These are phyloP conservation scores for Colletotrichum spaethianum DNA, from an alignment of 2,329 filamentous ascomycete genomes.

Conservation along the genomic window DNA sequence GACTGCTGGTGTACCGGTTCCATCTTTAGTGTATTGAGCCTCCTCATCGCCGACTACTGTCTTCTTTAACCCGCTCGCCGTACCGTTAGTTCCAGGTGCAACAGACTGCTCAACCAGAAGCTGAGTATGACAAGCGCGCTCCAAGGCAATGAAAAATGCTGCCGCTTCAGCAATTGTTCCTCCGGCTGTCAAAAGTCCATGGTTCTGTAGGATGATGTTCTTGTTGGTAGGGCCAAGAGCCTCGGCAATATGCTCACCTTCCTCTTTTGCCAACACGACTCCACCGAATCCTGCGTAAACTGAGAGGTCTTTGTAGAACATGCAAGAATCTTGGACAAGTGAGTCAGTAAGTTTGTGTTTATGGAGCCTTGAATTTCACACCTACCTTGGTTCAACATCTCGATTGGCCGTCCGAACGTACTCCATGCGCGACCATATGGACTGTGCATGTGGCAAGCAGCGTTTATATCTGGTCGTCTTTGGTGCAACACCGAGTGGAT, in stretches of 20 bases:
- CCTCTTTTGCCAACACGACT: constrained; percentile 70
- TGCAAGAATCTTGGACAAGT: constrained; percentile 63
- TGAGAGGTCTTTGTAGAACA: constrained; percentile 73
- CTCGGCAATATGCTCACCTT: constrained; percentile 73
- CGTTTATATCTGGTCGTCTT: constrained; percentile 73
- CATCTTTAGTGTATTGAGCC: constrained; percentile 51
- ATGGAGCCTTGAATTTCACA: accelerated
- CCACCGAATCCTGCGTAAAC: constrained; percentile 71
- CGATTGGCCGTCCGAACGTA: constrained; percentile 71
- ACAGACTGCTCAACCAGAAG: constrained; percentile 75
- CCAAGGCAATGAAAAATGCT: constrained; percentile 76
- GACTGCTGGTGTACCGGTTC: constrained; percentile 45
- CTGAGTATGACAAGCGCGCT: constrained; percentile 78
- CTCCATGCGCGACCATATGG: constrained; percentile 76
- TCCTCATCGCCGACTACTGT: constrained; percentile 57
- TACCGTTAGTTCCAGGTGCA: constrained; percentile 35
- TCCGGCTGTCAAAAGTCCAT: constrained; percentile 78
- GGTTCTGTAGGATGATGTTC: constrained; percentile 77
- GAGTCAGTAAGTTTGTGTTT: background rate
- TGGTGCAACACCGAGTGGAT: constrained; percentile 78
- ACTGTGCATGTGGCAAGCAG: constrained; percentile 77
- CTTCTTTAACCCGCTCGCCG: constrained; percentile 49
- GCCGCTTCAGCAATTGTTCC: constrained; percentile 79
- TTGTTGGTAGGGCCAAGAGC: constrained; percentile 71
- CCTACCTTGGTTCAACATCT: constrained; percentile 73